Conservation (phyloP, 805 yeast genomes). For the Wickerhamiella bombiphila region DNA sequence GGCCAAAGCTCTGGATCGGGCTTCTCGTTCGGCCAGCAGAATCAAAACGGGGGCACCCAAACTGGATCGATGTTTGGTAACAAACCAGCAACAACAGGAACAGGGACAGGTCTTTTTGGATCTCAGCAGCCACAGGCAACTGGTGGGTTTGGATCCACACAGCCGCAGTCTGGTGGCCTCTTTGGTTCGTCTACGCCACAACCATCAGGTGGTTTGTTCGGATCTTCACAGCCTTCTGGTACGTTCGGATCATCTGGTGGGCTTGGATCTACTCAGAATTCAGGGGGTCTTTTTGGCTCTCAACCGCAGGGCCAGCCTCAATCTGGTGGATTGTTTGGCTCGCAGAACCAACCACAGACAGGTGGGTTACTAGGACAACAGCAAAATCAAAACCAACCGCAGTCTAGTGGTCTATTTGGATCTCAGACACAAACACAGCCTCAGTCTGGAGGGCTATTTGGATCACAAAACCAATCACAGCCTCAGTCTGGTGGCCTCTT, state of each 20-base stretch:
- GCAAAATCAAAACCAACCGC: constrained; percentile 3
- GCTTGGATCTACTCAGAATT: neutral
- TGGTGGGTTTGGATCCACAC: constrained; percentile 22
- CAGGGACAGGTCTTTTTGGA: too few relatives aligned
- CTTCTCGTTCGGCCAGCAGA: too few relatives aligned
- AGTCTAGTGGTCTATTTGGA: neutral
- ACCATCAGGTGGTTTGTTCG: constrained; percentile 2
- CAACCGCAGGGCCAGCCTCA: constrained; percentile 3
- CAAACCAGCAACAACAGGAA: constrained; percentile 2
- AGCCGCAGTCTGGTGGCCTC: constrained; percentile 6
- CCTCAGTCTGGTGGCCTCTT: neutral
- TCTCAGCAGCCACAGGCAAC: constrained; percentile 12
- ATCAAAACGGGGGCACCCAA: too few relatives aligned
- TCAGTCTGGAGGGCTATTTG: constrained; percentile 4
- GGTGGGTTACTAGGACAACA: constrained; percentile 12
- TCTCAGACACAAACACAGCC: neutral
- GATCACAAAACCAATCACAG: constrained; percentile 2
- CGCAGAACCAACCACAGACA: constrained; percentile 1
- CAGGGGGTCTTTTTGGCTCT: neutral
- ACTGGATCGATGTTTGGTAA: too few relatives aligned
- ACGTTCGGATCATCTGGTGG: constrained; percentile 1
- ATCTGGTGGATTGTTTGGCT: constrained; percentile 15
- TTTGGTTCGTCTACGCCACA: constrained; percentile 1
- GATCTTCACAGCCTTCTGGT: neutral
- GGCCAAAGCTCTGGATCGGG: too few relatives aligned